Evolutionary conservation across 2,329 filamentous ascomycete species (phyloP).

Genomic region (Trichoderma pleuroti): DNA sequence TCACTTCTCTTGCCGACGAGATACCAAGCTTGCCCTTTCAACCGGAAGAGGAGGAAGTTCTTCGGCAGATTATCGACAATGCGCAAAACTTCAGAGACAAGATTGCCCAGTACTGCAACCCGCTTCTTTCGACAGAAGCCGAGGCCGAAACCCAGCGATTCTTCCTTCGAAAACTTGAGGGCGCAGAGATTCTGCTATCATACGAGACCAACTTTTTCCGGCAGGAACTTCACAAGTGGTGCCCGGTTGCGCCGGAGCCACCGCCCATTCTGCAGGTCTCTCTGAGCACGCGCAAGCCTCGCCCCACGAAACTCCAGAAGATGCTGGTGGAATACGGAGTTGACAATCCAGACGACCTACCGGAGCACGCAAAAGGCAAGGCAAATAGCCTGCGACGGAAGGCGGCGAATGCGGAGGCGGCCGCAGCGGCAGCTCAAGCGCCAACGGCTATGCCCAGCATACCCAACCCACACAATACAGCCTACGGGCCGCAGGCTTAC

Average conservation of each 20-base stretch:
- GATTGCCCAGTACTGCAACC: slow-evolving; percentile 76
- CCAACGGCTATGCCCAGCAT: slow-evolving; percentile 17
- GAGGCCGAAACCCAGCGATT: slow-evolving; percentile 90
- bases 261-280: slow-evolving; percentile 85
- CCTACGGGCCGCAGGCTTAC: slow-evolving; percentile 28
- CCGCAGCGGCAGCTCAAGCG: slow-evolving; percentile 35
- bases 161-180: slow-evolving; percentile 94
- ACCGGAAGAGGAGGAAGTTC: slow-evolving; percentile 85
- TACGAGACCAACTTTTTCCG: slow-evolving; percentile 98
- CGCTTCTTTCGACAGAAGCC: slow-evolving; percentile 73
- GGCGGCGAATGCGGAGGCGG: slow-evolving; percentile 56
- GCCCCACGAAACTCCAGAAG: slow-evolving; percentile 95
- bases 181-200: slow-evolving; percentile 85
- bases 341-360: slow-evolving; percentile 84
- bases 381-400: slow-evolving; percentile 71
- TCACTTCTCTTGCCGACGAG: slow-evolving; percentile 80
- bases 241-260: slow-evolving; percentile 78
- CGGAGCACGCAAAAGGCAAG: slow-evolving; percentile 76
- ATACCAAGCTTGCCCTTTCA: slow-evolving; percentile 82
- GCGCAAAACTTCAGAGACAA: slow-evolving; percentile 81
- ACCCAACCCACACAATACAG: slow-evolving; percentile 22
- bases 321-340: slow-evolving; percentile 85
- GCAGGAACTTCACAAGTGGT: slow-evolving; percentile 92
- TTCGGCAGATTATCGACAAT: slow-evolving; percentile 82
- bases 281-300: slow-evolving; percentile 87